Base-by-base conservation (phyloP, 2,329 filamentous ascomycete species). In the Arthrobotrys megalospora region DNA sequence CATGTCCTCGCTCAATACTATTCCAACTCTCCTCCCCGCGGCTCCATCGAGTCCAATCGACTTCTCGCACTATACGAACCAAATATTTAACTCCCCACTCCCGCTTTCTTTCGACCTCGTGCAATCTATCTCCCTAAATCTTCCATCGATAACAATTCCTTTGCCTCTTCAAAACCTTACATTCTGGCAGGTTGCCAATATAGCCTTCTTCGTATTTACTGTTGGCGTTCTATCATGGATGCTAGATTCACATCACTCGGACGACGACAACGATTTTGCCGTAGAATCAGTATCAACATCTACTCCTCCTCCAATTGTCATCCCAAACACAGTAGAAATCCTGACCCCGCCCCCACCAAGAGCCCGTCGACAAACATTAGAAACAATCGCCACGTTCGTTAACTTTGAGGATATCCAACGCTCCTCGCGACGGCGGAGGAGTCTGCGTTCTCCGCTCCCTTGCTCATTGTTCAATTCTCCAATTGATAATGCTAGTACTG, bases 211-310 rank as follows among this genome's bases (percentile, higher is more conserved):
- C 43, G 38, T 77, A 24, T 65, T 69, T 24, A 77, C 73, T 7
- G 73, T 77, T 32, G 73, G 38, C 21, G 32, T 67, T 14, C 48
- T 77, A 43, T 71, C 66, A 14, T 77, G 73, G 73, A 77, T 77
- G 73, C 50, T 77, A 10, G 73, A 77, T 16, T 77, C 73, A 1
- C 73, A 77, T 36, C 73, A 77, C 24, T 43, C 73, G 8, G 73
- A 77, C 16, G 70, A 76, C n/a, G 53, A 62, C n/a, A 43, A 62
- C 6, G 38, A 63, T n/a, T 48, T 47, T 45, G 36, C 62, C 47
- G 34, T 21, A 38, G 14, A 43, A 21, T 53, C 64, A 38, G 55
- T 19, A 36, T 6, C 43, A 19, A 28, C 63, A 52, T 28, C 45
- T 19, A 28, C 43, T 8, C 32, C 41, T 19, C 16, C 41, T 32